These are phyloP conservation scores for Geotrichum klebahnii DNA, from an alignment of 1,139 yeast species.

Conservation along the genomic window DNA sequence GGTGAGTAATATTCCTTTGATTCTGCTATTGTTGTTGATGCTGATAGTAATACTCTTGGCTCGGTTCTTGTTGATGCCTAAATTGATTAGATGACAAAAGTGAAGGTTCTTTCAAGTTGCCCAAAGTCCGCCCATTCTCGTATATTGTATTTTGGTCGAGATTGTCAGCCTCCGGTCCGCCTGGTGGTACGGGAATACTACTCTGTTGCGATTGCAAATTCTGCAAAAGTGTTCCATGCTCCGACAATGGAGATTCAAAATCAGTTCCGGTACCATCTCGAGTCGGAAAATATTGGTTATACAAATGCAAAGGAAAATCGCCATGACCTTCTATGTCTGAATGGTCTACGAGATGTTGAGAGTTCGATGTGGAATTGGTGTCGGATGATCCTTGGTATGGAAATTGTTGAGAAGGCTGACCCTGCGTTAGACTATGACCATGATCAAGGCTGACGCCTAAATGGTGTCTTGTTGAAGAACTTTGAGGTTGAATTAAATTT, in stretches of 20 bases:
- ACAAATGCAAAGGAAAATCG: slow-evolving; percentile 2
- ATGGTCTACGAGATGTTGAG: not conserved
- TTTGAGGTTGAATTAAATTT: not conserved
- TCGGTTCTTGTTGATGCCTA: not conserved
- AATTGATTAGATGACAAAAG: not conserved
- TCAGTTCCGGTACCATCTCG: not conserved
- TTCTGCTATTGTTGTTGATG: slow-evolving; percentile 8
- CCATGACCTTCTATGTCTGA: not conserved
- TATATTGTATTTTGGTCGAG: too few species aligned
- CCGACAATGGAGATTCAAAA: not conserved
- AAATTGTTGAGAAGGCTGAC: not conserved
- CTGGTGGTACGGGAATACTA: too few species aligned
- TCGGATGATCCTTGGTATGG: not conserved
- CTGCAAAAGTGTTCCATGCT: not conserved
- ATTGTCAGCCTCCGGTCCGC: too few species aligned
- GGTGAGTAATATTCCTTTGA: too few species aligned
- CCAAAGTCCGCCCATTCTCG: not conserved
- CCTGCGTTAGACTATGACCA: not conserved
- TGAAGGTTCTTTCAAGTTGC: not conserved
- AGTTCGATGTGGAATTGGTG: not conserved
- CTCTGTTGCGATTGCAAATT: too few species aligned
- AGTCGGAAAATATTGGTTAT: slow-evolving; percentile 2
- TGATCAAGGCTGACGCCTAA: too few species aligned
- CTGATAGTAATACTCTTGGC: not conserved
- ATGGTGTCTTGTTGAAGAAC: too few species aligned